Evolutionary conservation across 2,329 filamentous ascomycete genomes (phyloP).

Genomic region (Aspergillus fijiensis): DNA sequence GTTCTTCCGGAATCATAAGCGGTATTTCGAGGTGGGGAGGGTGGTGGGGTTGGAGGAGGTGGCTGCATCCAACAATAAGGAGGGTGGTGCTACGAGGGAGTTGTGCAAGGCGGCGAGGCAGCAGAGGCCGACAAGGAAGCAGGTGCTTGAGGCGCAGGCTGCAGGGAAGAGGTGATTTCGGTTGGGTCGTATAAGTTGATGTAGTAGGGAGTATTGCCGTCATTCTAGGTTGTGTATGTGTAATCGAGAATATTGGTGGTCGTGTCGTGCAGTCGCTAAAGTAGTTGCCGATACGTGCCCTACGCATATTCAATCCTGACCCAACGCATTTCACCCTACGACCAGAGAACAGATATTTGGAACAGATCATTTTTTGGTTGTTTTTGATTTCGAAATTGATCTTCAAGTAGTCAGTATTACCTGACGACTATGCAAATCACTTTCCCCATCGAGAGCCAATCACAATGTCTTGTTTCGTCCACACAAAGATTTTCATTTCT

Average conservation of each 20-base stretch:
- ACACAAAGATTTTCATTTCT: no score
- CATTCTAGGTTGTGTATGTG: no score
- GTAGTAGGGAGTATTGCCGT: background rate
- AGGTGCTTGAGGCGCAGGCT: background rate
- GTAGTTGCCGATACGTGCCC: no score
- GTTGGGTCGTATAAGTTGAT: background rate
- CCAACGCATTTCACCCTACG: background rate
- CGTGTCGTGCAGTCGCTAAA: no score
- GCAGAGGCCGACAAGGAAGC: slow-evolving; percentile 56
- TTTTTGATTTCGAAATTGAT: slow-evolving; percentile 16
- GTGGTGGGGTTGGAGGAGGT: slow-evolving; percentile 53
- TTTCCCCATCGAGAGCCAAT: no score
- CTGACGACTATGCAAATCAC: slow-evolving; percentile 30
- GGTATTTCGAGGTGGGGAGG: slow-evolving; percentile 78
- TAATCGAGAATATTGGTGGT: no score
- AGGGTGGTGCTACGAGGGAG: slow-evolving; percentile 49
- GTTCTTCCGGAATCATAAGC: slow-evolving; percentile 76
- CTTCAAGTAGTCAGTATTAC: slow-evolving; percentile 31
- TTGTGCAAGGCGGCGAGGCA: slow-evolving; percentile 72
- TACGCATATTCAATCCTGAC: background rate
- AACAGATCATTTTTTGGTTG: slow-evolving; percentile 25
- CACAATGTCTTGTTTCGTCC: slow-evolving; percentile 18
- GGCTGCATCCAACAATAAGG: slow-evolving; percentile 29
- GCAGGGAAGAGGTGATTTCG: slow-evolving; percentile 7
- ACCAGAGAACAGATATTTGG: slow-evolving; percentile 22